Base-by-base conservation (phyloP, 768 basidiomycete species). In the Suillus americanus region DNA sequence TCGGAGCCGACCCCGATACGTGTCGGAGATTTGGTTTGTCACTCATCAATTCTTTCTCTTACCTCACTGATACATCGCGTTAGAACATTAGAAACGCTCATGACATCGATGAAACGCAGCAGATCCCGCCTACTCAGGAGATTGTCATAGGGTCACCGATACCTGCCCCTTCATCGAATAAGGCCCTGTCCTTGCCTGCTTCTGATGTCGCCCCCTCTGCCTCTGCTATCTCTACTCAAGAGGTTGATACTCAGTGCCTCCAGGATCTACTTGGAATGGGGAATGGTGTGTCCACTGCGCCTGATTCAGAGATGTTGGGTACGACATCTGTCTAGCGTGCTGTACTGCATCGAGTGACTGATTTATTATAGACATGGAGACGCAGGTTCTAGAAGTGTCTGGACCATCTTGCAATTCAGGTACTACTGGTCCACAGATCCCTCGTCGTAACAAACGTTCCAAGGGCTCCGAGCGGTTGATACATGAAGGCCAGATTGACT, bases 1-100 rank as follows among this genome's bases (percentile, higher is more conserved):
- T 74, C 80, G 5, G 86, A 87, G 68, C 69, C 70, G 16, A 80
- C 87, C 0, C 88, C 88, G 3, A 80, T 79, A 13, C 80, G 79
- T 57, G 80, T 91, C 25, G 82, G 82, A 33, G 81, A 89, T 65
- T 74, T 90, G 65, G 89, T 90, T 66, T 68, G 81, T 56, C 14
- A 28, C 3, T 45, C 18, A n/a, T 20, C 16, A 46, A 30, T 48
- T 46, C 48, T 53, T 65, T 4, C n/a, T 18, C 60, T 37, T 40
- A 5, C 46, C 43, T 18, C 43, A 5, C 50, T 43, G n/a, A 64
- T 37, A 23, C 54, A 64, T 48, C 60, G 57, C 61, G 30, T 64
- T 54, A 37, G 43, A 64, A 56, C 43, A 64, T 43, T 64, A 35
- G 68, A 73, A 65, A 68, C 61, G 65, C 67, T 50, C 71, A 67